Evolutionary conservation across 108 stramenopile species (phyloP), one percentile per base, ranked within the genome.

Genomic region (Skeletonema marinoi): DNA sequence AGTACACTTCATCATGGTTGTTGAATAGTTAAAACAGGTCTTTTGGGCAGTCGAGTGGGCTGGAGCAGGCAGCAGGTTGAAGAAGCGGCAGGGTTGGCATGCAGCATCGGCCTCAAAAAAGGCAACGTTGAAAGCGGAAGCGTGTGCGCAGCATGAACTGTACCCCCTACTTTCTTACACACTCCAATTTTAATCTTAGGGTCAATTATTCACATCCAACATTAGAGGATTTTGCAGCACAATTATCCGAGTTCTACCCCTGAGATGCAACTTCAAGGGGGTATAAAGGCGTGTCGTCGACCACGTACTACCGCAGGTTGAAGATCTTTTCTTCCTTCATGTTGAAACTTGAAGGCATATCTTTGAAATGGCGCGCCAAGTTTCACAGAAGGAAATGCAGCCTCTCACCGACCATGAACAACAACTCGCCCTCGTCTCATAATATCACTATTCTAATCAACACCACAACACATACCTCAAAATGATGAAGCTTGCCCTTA

Each of bases 401-500:
- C 16, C 44, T 46, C 44, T 46, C 44, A 16, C n/a, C 44, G 4
- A 12, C 11, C 11, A 42, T 3, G 16, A n/a, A n/a, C 44, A 42
- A 42, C 41, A 11, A 2, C 41, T 13, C 35, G 0, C 25, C 25
- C 25, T 46, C 44, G 3, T 46, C 44, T 29, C 54, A 56, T 10
- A 56, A 25, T 56, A n/a, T 10, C 50, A 7, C 50, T 56, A 0
- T 25, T 10, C 25, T 56, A 56, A 29, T 3, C 7, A 46, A 56
- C 21, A 21, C 6, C 4, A 29, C 54, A 21, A 21, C 54, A 25
- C 7, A 51, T 54, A 32, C 42, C 21, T 12, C 32, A 69, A 69
- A 19, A 70, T 70, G 70, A 89, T 89, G 86, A 87, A 89, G 76
- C 50, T 72, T 71, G 68, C 75, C 59, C 63, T 84, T 69, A 19